phyloP scores from a whole-genome alignment of 208 protist genomes.

The Tritrichomonas foetus region DNA sequence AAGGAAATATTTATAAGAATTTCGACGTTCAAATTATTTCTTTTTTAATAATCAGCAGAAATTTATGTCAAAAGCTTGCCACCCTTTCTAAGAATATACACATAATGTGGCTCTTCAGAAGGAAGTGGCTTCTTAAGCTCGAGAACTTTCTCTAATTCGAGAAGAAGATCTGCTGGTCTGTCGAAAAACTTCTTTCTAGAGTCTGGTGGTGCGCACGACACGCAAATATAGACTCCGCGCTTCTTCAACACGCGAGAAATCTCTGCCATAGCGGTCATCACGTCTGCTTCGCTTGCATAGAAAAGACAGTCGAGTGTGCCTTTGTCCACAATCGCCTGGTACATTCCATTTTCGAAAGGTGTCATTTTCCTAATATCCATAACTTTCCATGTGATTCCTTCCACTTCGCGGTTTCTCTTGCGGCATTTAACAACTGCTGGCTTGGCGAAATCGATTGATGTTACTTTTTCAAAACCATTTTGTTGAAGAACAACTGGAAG shows the following conservation, averaged over 20 bases:
- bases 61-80: slow-evolving; percentile 38
- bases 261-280: background rate
- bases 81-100: background rate
- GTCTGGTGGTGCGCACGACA: background rate
- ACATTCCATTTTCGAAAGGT: background rate
- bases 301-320: background rate
- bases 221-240: slow-evolving; percentile 20
- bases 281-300: background rate
- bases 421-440: too few species aligned
- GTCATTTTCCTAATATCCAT: slow-evolving; percentile 24
- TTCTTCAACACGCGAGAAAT: slow-evolving; percentile 5
- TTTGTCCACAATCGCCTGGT: background rate
- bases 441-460: background rate
- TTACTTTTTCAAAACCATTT: background rate
- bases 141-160: slow-evolving; percentile 16
- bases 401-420: background rate
- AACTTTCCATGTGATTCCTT: background rate
- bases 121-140: slow-evolving; percentile 1
- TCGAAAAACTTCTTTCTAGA: background rate
- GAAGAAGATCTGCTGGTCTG: background rate
- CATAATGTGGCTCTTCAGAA: background rate
- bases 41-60: too few species aligned
- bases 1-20: too few species aligned
- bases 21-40: too few species aligned
- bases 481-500: background rate